Base-by-base conservation (phyloP, 2,329 filamentous ascomycete genomes). In the Xylariaceae sp. region DNA sequence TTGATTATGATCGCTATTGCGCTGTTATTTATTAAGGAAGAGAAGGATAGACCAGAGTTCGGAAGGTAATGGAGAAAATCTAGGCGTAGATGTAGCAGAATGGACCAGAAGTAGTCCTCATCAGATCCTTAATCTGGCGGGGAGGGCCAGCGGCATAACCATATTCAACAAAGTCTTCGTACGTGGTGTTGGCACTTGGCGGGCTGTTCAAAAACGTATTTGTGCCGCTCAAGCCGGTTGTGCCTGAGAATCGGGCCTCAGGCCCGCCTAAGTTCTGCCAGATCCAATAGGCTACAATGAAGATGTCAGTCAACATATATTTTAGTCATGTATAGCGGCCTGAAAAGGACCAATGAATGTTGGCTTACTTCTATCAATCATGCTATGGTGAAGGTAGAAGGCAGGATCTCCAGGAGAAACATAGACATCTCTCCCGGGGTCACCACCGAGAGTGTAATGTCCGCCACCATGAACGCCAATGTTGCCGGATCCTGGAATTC, bases 381-480 rank as follows among this genome's bases (percentile, higher is more conserved):
- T 50, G 16, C 38, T 41, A 32, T 56, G 57, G 37, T 60, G 57
- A 14, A 58, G 37, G 40, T 55, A 51, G 42, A 55, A 53, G 6
- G 50, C 54, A 2, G 61, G 63, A 29, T 65, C 61, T 6, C 55
- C 57, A 19, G 58, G 55, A 7, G 62, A 65, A 14, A 54, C 53
- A 49, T 53, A 64, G 8, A 61, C 54, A 43, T 67, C 64, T 6
- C 58, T 52, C n/a, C 59, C 66, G 1, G 64, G 64, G 25, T 68
- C 65, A 19, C 66, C 66, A 2, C 63, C 62, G 1, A 71, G 59
- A 19, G 63, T 60, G 50, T 64, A 70, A 52, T 72, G 69, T 1
- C 67, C 68, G 1, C 58, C 67, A 3, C 60, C 59, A 45, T 68
- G 69, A 12, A 71, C 61, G 19, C 66, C 66, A 36, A 64, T 44